Evolutionary conservation across 106 monocot species (phyloP).

Genomic region (Dendrobium huoshanense): DNA sequence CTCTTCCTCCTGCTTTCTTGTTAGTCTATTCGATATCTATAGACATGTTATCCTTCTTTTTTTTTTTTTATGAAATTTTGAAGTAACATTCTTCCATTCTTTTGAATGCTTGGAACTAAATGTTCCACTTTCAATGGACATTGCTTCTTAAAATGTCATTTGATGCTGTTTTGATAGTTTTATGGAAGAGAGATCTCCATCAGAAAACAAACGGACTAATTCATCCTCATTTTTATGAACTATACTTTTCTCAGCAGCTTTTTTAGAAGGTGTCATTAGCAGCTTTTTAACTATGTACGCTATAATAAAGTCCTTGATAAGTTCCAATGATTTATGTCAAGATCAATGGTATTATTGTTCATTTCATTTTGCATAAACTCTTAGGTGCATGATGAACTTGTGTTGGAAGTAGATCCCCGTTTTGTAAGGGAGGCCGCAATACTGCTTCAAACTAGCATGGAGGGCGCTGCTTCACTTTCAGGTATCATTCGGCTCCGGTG

Average conservation of each 20-base stretch:
- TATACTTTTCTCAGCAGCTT: neutral
- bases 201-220: neutral
- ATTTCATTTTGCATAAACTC: neutral
- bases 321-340: neutral
- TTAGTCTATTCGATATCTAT: no score
- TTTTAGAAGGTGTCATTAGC: neutral
- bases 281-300: neutral
- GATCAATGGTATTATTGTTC: neutral
- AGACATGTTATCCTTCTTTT: neutral
- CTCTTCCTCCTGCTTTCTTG: neutral
- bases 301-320: neutral
- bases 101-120: no score
- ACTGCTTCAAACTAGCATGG: constrained; percentile 77
- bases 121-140: neutral
- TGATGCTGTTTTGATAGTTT: neutral
- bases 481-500: constrained; percentile 30
- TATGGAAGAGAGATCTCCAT: neutral
- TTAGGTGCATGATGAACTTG: constrained; percentile 95
- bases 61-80: neutral
- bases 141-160: neutral
- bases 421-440: constrained; percentile 46
- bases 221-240: neutral
- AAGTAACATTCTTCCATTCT: neutral
- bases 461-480: constrained; percentile 64
- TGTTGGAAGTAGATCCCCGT: constrained; percentile 73